Base-by-base conservation (phyloP, 805 yeast genomes). In the Starmerella tilneyi region DNA sequence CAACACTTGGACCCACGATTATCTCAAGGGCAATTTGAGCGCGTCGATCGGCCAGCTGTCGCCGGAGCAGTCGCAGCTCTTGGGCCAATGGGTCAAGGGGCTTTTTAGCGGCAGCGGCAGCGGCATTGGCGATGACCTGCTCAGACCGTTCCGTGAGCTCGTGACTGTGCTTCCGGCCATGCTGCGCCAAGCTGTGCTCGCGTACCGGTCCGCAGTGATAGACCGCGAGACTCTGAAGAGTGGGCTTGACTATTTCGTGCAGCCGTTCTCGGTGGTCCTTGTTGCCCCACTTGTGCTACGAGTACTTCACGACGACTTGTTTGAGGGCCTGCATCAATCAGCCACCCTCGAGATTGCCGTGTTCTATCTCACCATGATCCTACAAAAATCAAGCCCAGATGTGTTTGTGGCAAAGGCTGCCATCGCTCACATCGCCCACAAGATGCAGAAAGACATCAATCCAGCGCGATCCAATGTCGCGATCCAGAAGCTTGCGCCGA, bases 201-300 rank as follows among this genome's bases (percentile, higher is more conserved):
- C 94, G 0, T 68, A 75, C 41, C 71, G 72, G 19, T 62, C 70
- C 20, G 75, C 74, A 1, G 63, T 75, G 12, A 68, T 84, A 3
- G 80, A 77, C 51, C 59, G 71, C 9, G 79, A 78, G 4, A 72
- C 76, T 4, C 66, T 85, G 32, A 71, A 70, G 39, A 83, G 82
- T 45, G 96, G 96, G 0, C 67, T 89, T 28, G 96, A 88, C 56
- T 85, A 88, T 56, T 81, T 89, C 53, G 68, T 82, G 36, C 95
- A 88, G 56, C 81, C 84, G 2, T 82, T 84, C 51, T 67, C 89
- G 52, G 67, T 82, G 1, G 67, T 73, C 7, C 72, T 79, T 11
- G 57, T 78, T 27, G 63, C 74, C 5, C 73, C 75, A n/a, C 43
- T 51, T n/a, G 72, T 78, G 2, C 56, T 75, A 60, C 74, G 55